A percentile compares a stretch with the other conserved stretches of the same genome.
Conservation (phyloP, 768 basidiomycete genomes). For the Saitozyma podzolica region DNA sequence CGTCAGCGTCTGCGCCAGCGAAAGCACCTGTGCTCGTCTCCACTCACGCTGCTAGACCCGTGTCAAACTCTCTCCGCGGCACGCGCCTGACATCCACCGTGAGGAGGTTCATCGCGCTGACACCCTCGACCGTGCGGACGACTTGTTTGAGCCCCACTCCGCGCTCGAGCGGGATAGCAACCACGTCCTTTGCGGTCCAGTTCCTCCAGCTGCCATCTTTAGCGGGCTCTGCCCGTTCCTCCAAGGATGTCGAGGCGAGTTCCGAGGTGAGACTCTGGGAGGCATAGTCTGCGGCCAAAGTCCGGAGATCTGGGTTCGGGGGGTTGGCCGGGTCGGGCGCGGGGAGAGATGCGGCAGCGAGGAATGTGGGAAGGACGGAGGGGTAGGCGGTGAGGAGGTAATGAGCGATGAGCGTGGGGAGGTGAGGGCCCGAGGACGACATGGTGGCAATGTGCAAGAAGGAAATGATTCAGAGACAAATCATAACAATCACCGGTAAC, state of each 20-base stretch:
- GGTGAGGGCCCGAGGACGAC: too few species aligned
- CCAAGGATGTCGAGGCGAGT: not conserved
- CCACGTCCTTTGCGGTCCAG: slow-evolving; percentile 25
- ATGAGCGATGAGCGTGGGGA: slow-evolving; percentile 31
- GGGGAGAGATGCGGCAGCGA: slow-evolving; percentile 25
- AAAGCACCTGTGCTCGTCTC: too few species aligned
- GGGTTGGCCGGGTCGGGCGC: slow-evolving; percentile 29
- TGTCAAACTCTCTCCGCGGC: slow-evolving; percentile 42
- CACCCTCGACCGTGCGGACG: slow-evolving; percentile 36
- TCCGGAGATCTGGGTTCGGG: slow-evolving; percentile 41
- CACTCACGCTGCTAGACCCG: slow-evolving; percentile 39
- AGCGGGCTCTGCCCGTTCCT: slow-evolving; percentile 6
- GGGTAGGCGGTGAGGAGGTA: slow-evolving; percentile 42
- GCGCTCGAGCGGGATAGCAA: slow-evolving; percentile 19
- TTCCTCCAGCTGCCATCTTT: slow-evolving; percentile 25
- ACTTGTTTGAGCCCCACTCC: slow-evolving; percentile 35
- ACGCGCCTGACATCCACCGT: slow-evolving; percentile 25
- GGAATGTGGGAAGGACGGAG: slow-evolving; percentile 31
- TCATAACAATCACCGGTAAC: too few species aligned
- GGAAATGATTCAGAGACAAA: too few species aligned
- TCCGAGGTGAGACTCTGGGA: slow-evolving; percentile 3
- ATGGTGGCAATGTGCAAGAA: too few species aligned
- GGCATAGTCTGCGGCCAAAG: slow-evolving; percentile 32
- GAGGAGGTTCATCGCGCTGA: slow-evolving; percentile 43
- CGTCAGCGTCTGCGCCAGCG: not conserved